Evolutionary conservation across 257 asterid species (phyloP).

Genomic region (Nicotiana tabacum): DNA sequence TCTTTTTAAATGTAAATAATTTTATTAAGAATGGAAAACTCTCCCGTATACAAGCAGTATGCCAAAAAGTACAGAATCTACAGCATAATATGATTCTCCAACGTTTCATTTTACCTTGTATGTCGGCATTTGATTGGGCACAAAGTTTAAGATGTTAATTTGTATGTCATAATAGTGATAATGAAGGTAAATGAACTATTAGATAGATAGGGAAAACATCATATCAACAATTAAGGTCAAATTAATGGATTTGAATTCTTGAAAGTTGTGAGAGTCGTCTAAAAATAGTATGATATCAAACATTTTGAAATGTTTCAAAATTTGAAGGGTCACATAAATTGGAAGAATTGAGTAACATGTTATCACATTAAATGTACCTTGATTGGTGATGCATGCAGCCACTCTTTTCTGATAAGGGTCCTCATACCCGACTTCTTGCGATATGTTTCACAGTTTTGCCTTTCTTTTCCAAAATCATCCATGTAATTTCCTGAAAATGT

Average conservation of each 20-base stretch:
- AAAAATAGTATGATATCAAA: background rate
- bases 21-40: background rate
- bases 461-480: constrained; percentile 7
- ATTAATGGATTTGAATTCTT: background rate
- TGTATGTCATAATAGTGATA: background rate
- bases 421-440: background rate
- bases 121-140: background rate
- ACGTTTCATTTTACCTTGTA: background rate
- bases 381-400: constrained; percentile 7
- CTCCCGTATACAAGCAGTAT: background rate
- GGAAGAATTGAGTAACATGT: background rate
- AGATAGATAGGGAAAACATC: background rate
- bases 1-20: background rate
- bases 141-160: background rate
- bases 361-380: background rate
- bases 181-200: background rate
- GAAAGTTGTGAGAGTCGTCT: background rate
- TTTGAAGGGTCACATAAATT: background rate
- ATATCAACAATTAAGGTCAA: background rate
- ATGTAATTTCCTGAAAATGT: constrained; percentile 7
- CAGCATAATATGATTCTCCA: background rate
- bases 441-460: background rate
- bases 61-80: background rate
- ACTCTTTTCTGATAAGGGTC: constrained; percentile 9
- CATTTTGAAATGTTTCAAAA: background rate